phyloP scores from a whole-genome alignment of 192 early-diverging fungal genomes.

The Coemansia sp. region DNA sequence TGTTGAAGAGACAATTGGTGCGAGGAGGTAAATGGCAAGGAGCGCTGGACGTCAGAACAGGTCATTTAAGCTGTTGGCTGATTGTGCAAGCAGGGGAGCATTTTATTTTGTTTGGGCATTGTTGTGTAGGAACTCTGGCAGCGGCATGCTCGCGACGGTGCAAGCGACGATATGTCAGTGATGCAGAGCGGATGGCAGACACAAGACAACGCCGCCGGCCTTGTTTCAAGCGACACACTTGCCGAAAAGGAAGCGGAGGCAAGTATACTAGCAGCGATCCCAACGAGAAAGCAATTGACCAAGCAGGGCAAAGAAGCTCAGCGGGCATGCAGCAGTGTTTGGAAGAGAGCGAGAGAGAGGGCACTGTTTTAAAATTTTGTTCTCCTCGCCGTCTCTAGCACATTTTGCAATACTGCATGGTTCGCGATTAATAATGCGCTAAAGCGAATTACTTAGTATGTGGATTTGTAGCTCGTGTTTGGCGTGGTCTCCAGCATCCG shows the following conservation, averaged over 20 bases:
- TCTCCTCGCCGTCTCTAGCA: too few relatives aligned
- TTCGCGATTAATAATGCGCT: too few relatives aligned
- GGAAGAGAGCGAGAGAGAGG: too few relatives aligned
- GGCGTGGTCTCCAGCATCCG: constrained; percentile 42
- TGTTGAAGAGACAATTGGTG: neutral
- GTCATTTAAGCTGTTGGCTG: neutral
- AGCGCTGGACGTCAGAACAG: neutral
- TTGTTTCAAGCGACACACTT: constrained; percentile 11
- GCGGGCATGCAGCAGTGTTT: neutral
- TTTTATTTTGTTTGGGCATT: neutral
- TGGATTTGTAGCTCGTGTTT: constrained; percentile 39
- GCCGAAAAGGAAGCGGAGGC: constrained; percentile 44
- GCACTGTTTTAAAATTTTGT: too few relatives aligned
- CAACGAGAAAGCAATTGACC: neutral
- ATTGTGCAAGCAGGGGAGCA: neutral
- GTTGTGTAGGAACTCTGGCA: constrained; percentile 54
- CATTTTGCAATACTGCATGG: too few relatives aligned
- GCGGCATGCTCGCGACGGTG: constrained; percentile 28
- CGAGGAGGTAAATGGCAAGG: neutral
- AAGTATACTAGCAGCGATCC: constrained; percentile 13
- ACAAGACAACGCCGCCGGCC: neutral
- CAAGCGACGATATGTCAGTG: constrained; percentile 31
- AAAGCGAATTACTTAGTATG: neutral
- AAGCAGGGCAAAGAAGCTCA: too few relatives aligned
- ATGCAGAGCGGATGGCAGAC: constrained; percentile 45